Conservation (phyloP, 257 asterid species). For the Perilla frutescens region DNA sequence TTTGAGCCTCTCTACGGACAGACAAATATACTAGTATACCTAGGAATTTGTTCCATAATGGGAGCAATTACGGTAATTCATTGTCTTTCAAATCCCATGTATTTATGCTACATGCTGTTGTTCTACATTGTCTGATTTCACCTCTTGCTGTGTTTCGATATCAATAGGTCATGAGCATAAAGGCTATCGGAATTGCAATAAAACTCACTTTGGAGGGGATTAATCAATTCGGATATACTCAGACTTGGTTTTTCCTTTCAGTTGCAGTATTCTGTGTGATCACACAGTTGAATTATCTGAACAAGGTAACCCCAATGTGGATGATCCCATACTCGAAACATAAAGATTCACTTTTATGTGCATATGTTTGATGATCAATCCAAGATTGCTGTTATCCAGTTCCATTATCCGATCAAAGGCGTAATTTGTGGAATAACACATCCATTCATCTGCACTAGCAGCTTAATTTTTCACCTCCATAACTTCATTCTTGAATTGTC, state of each 20-base stretch:
- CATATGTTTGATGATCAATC: background rate
- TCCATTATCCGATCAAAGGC: background rate
- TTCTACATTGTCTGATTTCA: background rate
- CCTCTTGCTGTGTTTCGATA: slow-evolving; percentile 10
- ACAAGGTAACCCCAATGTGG: slow-evolving; percentile 59
- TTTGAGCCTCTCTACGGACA: slow-evolving; percentile 72
- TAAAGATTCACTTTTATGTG: slow-evolving; percentile 7
- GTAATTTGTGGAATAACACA: background rate
- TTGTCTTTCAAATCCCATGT: slow-evolving; percentile 1
- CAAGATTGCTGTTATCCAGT: background rate
- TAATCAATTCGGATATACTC: slow-evolving; percentile 68
- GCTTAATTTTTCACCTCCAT: background rate
- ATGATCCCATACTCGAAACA: background rate
- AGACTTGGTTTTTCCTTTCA: slow-evolving; percentile 80
- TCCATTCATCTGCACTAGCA: background rate
- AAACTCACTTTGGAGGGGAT: slow-evolving; percentile 86
- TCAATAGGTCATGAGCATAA: slow-evolving; percentile 80
- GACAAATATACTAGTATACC: slow-evolving; percentile 64
- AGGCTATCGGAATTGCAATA: slow-evolving; percentile 91
- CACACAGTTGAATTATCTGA: slow-evolving; percentile 82
- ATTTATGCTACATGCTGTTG: background rate
- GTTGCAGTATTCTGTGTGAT: slow-evolving; percentile 70
- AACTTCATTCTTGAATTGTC: background rate
- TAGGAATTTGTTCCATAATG: slow-evolving; percentile 72
- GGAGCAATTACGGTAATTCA: slow-evolving; percentile 72